Evolutionary conservation across 352 stramenopile species (phyloP), one percentile per base, ranked within the genome.

Genomic region (Pythium sp.): DNA sequence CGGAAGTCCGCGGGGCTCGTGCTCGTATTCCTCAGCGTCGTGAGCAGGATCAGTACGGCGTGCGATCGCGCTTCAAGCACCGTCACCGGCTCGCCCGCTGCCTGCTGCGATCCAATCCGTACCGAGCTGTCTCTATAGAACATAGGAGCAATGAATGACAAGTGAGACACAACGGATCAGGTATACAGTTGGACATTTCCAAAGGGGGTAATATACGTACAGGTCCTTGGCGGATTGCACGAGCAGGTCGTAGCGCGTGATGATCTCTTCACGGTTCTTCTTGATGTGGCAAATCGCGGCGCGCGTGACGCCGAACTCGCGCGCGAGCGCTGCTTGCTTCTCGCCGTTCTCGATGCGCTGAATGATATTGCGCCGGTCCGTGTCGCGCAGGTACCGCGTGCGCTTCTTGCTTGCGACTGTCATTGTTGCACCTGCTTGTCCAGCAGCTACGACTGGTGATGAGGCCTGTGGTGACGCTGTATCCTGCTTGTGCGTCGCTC

Each of bases 231-330:
- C 76, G 4, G 80, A 84, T 58, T 89, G 79, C 32, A 84, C 74
- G 30, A 88, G 62, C 65, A 84, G 65, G 34, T 89, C 80, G 70
- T 84, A 89, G 47, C 81, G 81, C 24, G 81, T 80, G n/a, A 92
- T 71, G 66, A 92, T 89, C 71, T 89, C 82, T 8, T 78, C 80
- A 43, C 78, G 77, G 59, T 92, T 90, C 69, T 92, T 92, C 62
- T 92, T 92, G 64, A 92, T 92, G 68, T 90, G 82, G 64, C 84
- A 92, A 61, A 92, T 86, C 20, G 84, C 84, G 0, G 84, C 82
- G 6, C 84, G 68, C 24, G 84, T 91, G 28, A 92, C 82, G n/a
- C 84, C 81, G 54, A 88, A 90, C 41, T 92, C 84, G 1, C 81
- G 71, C 14, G 84, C 84, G 26, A 92, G 64, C 0, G 76, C 68